A percentile compares a stretch with the other conserved stretches of the same genome.
These are phyloP conservation scores for Aspergillus viridinutans DNA, from an alignment of 2,329 filamentous ascomycete genomes.

Conservation along the genomic window DNA sequence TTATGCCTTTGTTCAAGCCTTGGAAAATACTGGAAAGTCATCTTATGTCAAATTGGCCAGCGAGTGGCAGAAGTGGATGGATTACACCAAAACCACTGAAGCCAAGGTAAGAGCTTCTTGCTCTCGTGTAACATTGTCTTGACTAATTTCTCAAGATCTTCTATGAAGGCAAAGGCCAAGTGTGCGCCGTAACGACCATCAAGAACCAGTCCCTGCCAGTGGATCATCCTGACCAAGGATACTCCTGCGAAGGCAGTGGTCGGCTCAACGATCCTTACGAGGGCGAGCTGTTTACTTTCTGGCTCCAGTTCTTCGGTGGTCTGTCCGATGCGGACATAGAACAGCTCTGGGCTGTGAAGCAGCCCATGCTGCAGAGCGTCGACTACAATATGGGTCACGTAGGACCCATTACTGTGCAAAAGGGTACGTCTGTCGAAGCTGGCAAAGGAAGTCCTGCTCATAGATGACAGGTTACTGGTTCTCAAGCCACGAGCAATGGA, in stretches of 20 bases:
- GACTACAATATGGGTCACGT: not conserved
- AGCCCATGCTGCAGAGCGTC: not conserved
- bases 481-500: conserved; percentile 42
- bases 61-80: conserved; percentile 40
- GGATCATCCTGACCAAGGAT: conserved; percentile 23
- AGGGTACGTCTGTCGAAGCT: not conserved
- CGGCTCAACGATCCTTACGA: conserved; percentile 43
- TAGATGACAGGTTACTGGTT: conserved; percentile 34
- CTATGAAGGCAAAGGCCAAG: conserved; percentile 35
- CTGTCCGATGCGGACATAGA: conserved; percentile 32
- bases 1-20: not conserved
- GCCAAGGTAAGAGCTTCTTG: conserved; percentile 18
- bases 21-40: conserved; percentile 21
- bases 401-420: not conserved
- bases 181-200: conserved; percentile 40
- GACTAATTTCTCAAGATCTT: conserved; percentile 25
- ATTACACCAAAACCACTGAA: conserved; percentile 38
- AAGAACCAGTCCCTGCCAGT: conserved; percentile 32
- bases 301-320: conserved; percentile 38
- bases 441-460: not conserved
- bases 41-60: conserved; percentile 27
- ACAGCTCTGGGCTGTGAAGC: conserved; percentile 37
- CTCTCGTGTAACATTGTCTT: not conserved
- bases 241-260: conserved; percentile 34
- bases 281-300: conserved; percentile 42